Conservation (phyloP, 352 stramenopile genomes). For the Globisporangium solare region DNA sequence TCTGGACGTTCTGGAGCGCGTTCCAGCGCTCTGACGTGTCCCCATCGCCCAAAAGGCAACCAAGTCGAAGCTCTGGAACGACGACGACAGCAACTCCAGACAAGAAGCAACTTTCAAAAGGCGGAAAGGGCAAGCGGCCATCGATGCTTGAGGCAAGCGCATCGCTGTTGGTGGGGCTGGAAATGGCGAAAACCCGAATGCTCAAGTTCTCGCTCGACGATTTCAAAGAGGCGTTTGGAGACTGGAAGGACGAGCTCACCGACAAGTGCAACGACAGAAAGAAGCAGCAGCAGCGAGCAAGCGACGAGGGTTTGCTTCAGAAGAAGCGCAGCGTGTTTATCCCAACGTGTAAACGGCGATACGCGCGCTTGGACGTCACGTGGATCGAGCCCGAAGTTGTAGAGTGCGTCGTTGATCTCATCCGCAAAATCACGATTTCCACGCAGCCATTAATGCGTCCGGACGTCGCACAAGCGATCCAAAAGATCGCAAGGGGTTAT, state of each 20-base stretch:
- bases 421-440: conserved; percentile 23
- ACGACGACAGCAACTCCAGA: not conserved
- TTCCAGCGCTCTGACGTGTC: conserved; percentile 29
- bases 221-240: conserved; percentile 34
- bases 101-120: not conserved
- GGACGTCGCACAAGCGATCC: conserved; percentile 55
- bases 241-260: conserved; percentile 52
- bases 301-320: not conserved
- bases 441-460: conserved; percentile 25
- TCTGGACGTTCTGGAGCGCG: conserved; percentile 62
- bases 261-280: conserved; percentile 22
- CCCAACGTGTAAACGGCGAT: conserved; percentile 36
- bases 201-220: conserved; percentile 46
- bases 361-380: conserved; percentile 55
- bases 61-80: not conserved
- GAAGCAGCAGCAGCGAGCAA: conserved; percentile 11
- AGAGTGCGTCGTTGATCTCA: conserved; percentile 41
- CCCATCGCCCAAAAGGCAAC: conserved; percentile 5
- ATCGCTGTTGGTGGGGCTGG: conserved; percentile 38
- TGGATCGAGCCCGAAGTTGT: conserved; percentile 64
- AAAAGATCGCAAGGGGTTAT: conserved; percentile 41
- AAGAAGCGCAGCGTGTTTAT: conserved; percentile 23
- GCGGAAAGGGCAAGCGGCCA: not conserved
- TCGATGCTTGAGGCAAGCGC: conserved; percentile 19
- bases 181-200: conserved; percentile 43